Conservation (phyloP, 2,329 filamentous ascomycete genomes). For the Zymoseptoria tritici region DNA sequence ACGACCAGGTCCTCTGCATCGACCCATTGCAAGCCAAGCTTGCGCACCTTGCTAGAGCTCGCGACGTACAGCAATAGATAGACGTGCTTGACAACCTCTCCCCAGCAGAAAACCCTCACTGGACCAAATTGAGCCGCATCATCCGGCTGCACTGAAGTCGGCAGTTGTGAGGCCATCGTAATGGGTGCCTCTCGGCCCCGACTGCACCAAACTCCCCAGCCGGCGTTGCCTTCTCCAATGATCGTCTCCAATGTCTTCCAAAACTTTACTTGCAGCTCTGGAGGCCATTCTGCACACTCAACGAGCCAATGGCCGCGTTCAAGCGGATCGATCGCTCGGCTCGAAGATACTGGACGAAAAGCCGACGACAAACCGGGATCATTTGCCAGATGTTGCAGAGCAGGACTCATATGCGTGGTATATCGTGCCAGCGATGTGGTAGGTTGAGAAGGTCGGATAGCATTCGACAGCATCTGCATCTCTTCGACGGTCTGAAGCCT, state of each 20-base stretch:
- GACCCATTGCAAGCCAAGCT: slow-evolving; percentile 56
- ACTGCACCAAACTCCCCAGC: slow-evolving; percentile 59
- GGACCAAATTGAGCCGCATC: slow-evolving; percentile 12
- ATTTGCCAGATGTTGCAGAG: slow-evolving; percentile 25
- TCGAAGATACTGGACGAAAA: slow-evolving; percentile 33
- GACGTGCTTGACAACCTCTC: slow-evolving; percentile 61
- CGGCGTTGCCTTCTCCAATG: slow-evolving; percentile 51
- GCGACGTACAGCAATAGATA: slow-evolving; percentile 70
- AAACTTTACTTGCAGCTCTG: slow-evolving; percentile 42
- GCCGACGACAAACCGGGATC: slow-evolving; percentile 19
- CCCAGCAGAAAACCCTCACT: slow-evolving; percentile 71
- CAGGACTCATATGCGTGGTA: slow-evolving; percentile 25
- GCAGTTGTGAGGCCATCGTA: background rate
- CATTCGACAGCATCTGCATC: slow-evolving; percentile 1
- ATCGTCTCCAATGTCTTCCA: slow-evolving; percentile 58
- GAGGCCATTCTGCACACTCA: slow-evolving; percentile 49
- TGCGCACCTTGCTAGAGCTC: slow-evolving; percentile 55
- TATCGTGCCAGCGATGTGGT: slow-evolving; percentile 15
- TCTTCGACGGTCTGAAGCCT: background rate
- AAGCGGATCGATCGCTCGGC: slow-evolving; percentile 46
- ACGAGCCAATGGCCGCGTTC: slow-evolving; percentile 77
- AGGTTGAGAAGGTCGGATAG: slow-evolving; percentile 21
- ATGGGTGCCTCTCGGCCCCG: slow-evolving; percentile 24
- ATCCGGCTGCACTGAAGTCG: background rate
- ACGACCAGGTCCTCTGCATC: slow-evolving; percentile 54